Conservation (phyloP, 495 filamentous ascomycete genomes). For the Penicillium crystallinum region DNA sequence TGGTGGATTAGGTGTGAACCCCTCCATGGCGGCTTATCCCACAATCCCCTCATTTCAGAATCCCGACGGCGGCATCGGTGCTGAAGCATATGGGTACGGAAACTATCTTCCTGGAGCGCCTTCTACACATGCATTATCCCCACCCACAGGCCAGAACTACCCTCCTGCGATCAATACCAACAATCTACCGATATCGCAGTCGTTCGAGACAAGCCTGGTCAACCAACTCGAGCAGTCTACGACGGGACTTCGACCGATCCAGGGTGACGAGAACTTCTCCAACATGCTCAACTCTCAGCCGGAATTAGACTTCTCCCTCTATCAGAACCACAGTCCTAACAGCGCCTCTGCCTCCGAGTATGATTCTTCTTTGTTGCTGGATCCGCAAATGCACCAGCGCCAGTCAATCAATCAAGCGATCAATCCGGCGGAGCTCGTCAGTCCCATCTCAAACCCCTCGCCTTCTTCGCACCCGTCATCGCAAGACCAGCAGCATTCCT, state of each 20-base stretch:
- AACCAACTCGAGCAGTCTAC: slow-evolving; percentile 32
- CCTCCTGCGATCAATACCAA: slow-evolving; percentile 22
- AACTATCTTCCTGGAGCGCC: slow-evolving; percentile 26
- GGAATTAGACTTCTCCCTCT: slow-evolving; percentile 40
- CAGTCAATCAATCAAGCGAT: slow-evolving; percentile 44
- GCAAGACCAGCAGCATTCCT: slow-evolving; percentile 49
- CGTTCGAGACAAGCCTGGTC: slow-evolving; percentile 34
- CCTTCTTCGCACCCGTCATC: slow-evolving; percentile 68
- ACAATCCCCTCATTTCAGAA: slow-evolving; percentile 23
- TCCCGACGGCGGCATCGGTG: slow-evolving; percentile 15
- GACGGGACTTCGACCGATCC: slow-evolving; percentile 16
- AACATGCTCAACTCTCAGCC: slow-evolving; percentile 32
- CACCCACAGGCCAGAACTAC: slow-evolving; percentile 28
- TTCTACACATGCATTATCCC: slow-evolving; percentile 22
- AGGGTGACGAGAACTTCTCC: slow-evolving; percentile 37
- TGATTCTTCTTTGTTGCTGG: slow-evolving; percentile 40
- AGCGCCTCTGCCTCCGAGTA: slow-evolving; percentile 30
- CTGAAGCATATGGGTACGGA: slow-evolving; percentile 31
- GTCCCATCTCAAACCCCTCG: slow-evolving; percentile 64
- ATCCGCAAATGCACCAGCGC: slow-evolving; percentile 40
- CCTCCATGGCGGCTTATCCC: slow-evolving; percentile 32
- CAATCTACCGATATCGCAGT: slow-evolving; percentile 34
- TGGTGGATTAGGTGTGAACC: slow-evolving; percentile 32
- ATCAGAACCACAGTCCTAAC: slow-evolving; percentile 32
- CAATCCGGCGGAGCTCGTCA: slow-evolving; percentile 62